Conservation (phyloP, 2,329 filamentous ascomycete genomes). For the Botryotinia convoluta region DNA sequence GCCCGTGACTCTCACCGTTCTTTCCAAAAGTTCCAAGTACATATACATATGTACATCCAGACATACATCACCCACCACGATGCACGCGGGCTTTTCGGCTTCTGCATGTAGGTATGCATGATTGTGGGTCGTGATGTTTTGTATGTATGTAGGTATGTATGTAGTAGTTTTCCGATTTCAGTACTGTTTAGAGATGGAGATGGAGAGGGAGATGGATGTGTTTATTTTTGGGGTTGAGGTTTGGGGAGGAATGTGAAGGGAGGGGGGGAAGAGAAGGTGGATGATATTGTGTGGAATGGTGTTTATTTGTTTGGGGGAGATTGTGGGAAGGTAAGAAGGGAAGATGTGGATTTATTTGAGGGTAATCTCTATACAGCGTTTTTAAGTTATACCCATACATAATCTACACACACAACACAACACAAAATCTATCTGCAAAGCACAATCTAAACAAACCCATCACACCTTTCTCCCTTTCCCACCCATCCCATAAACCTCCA, state of each 20-base stretch:
- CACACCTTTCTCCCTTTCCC: background rate
- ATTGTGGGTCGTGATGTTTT: too few species aligned
- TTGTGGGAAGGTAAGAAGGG: background rate
- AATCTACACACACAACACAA: background rate
- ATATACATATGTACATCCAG: too few species aligned
- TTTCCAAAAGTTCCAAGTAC: background rate
- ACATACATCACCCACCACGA: too few species aligned
- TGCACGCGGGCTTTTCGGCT: background rate
- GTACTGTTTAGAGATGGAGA: too few species aligned
- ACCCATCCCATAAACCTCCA: conserved; percentile 48
- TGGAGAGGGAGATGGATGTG: too few species aligned
- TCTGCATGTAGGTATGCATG: too few species aligned
- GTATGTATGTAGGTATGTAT: too few species aligned
- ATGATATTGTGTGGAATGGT: too few species aligned
- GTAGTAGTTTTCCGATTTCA: background rate
- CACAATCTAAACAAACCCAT: background rate
- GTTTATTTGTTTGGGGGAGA: background rate
- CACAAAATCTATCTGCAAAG: background rate
- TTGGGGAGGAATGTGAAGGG: too few species aligned
- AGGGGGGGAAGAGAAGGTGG: too few species aligned
- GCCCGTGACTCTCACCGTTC: background rate
- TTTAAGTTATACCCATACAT: background rate
- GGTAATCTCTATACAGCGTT: background rate
- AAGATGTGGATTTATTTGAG: background rate
- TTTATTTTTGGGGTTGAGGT: too few species aligned